Percentiles rank a stretch among this genome's conserved stretches.
These are phyloP conservation scores for Paraconiothyrium brasiliense DNA, from an alignment of 2,329 filamentous ascomycete species.

Conservation along the genomic window DNA sequence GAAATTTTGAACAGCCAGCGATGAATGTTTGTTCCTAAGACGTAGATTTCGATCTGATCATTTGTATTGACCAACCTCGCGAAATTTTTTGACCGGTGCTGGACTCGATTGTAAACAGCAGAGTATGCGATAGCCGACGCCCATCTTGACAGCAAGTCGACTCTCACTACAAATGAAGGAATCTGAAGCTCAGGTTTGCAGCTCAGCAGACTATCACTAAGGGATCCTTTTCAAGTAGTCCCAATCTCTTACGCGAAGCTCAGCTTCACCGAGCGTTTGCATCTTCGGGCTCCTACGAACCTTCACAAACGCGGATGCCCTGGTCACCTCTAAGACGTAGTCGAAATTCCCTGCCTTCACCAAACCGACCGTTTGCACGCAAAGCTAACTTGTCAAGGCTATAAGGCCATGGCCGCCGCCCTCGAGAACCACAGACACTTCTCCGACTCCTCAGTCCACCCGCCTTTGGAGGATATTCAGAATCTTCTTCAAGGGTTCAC, in stretches of 20 bases:
- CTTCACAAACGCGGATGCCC: not conserved
- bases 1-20: too few relatives aligned
- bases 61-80: too few relatives aligned
- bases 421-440: not conserved
- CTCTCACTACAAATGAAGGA: too few relatives aligned
- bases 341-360: not conserved
- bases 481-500: not conserved
- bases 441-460: not conserved
- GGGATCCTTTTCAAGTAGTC: not conserved
- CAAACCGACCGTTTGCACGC: not conserved
- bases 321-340: not conserved
- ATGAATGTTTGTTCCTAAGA: too few relatives aligned
- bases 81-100: too few relatives aligned
- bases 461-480: not conserved
- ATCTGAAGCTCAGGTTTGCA: too few relatives aligned
- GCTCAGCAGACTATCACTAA: too few relatives aligned
- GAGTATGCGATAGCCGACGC: too few relatives aligned
- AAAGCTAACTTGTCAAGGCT: not conserved
- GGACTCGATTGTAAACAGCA: too few relatives aligned
- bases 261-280: not conserved
- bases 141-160: too few relatives aligned
- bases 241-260: not conserved
- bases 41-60: too few relatives aligned
- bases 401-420: constrained; percentile 1
- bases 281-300: not conserved